Conservation (phyloP, 441 rosid species). For the Adansonia grandidieri region DNA sequence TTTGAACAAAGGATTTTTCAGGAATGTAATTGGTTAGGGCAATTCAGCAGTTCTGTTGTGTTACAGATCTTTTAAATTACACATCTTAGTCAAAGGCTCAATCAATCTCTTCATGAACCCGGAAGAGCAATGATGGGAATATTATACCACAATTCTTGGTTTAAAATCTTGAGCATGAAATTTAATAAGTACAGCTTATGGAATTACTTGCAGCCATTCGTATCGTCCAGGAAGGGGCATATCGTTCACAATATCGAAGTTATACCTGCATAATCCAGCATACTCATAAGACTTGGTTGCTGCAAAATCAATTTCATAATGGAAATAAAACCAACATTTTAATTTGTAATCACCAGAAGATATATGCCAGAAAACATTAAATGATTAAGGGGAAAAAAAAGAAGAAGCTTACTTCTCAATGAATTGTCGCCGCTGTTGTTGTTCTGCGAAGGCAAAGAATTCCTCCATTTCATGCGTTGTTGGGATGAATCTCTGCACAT, state of each 20-base stretch:
- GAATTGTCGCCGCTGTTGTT: conserved; percentile 52
- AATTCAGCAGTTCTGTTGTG: conserved; percentile 39
- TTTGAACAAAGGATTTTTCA: conserved; percentile 11
- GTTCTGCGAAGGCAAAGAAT: conserved; percentile 62
- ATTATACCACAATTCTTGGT: conserved; percentile 5
- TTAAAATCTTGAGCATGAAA: conserved; percentile 24
- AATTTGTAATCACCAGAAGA: not conserved
- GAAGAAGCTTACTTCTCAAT: conserved; percentile 51
- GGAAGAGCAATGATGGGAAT: not conserved
- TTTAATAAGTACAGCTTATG: conserved; percentile 29
- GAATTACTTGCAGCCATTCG: conserved; percentile 59
- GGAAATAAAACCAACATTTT: not conserved
- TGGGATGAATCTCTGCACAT: conserved; percentile 36
- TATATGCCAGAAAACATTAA: not conserved
- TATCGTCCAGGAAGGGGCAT: conserved; percentile 61
- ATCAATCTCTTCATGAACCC: conserved; percentile 34
- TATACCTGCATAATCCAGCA: conserved; percentile 51
- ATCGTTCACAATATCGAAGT: conserved; percentile 64
- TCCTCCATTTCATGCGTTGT: conserved; percentile 48
- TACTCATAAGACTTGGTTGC: not conserved
- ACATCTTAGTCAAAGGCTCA: conserved; percentile 28
- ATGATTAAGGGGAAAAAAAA: not conserved
- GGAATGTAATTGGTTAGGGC: conserved; percentile 35
- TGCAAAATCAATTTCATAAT: not conserved
- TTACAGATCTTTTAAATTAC: conserved; percentile 39